Evolutionary conservation across 2,329 filamentous ascomycete genomes (phyloP).

Genomic region (Alternaria viburni): DNA sequence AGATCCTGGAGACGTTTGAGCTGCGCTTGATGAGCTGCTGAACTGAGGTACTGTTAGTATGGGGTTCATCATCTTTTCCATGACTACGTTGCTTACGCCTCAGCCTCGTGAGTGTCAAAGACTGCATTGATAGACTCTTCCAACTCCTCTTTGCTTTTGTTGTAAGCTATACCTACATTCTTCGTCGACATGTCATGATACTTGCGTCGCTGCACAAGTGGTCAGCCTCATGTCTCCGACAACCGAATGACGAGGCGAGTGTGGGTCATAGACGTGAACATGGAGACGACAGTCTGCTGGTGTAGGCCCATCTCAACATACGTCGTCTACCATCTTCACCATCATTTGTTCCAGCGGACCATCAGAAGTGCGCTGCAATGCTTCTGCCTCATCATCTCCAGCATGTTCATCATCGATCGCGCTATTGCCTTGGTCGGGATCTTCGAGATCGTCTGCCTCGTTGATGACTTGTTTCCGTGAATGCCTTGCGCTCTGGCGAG

Average conservation of each 20-base stretch:
- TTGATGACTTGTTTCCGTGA: constrained; percentile 7
- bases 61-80: neutral
- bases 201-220: constrained; percentile 32
- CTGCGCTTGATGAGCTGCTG: constrained; percentile 28
- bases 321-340: constrained; percentile 27
- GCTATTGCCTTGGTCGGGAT: constrained; percentile 7
- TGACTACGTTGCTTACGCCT: constrained; percentile 33
- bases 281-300: neutral
- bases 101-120: constrained; percentile 33
- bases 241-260: neutral
- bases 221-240: neutral
- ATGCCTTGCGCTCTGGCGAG: constrained; percentile 16
- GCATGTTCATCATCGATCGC: constrained; percentile 3
- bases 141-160: constrained; percentile 5
- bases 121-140: constrained; percentile 26
- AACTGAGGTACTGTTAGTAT: constrained; percentile 20
- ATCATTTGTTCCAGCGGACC: constrained; percentile 24
- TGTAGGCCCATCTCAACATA: constrained; percentile 19
- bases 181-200: constrained; percentile 27
- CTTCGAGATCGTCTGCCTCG: constrained; percentile 8
- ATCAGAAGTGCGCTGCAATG: constrained; percentile 10
- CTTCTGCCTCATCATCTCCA: constrained; percentile 6
- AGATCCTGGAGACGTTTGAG: constrained; percentile 31
- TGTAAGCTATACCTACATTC: constrained; percentile 29
- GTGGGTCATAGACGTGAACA: neutral